Evolutionary conservation across 768 basidiomycete species (phyloP).

Genomic region (Phaeotremella fagi): DNA sequence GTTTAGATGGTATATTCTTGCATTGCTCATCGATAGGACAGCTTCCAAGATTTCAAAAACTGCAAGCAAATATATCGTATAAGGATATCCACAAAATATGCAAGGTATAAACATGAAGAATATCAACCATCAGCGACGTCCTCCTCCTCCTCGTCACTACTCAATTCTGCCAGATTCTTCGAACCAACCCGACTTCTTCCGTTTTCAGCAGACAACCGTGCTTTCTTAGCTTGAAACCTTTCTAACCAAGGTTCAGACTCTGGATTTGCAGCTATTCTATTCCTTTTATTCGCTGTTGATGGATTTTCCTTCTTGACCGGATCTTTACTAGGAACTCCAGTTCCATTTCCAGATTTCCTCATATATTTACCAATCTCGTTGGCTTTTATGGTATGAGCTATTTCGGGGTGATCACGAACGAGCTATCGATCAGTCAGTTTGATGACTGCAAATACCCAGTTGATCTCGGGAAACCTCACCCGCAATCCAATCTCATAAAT

Average conservation of each 20-base stretch:
- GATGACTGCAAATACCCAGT: too few species aligned
- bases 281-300: slow-evolving; percentile 1
- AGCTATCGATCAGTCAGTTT: slow-evolving; percentile 13
- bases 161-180: slow-evolving; percentile 26
- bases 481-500: slow-evolving; percentile 38
- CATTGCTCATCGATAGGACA: too few species aligned
- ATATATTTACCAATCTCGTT: slow-evolving; percentile 36
- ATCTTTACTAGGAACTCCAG: not conserved
- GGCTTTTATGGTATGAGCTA: slow-evolving; percentile 33
- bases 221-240: slow-evolving; percentile 15
- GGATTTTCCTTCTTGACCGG: not conserved
- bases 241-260: slow-evolving; percentile 38
- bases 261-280: slow-evolving; percentile 8
- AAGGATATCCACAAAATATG: too few species aligned
- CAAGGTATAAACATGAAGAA: not conserved
- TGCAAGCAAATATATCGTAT: too few species aligned
- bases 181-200: not conserved
- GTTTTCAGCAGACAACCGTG: not conserved
- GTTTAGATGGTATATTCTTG: too few species aligned
- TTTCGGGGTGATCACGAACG: slow-evolving; percentile 23
- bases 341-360: not conserved
- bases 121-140: not conserved
- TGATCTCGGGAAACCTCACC: too few species aligned
- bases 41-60: too few species aligned
- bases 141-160: slow-evolving; percentile 11